Base-by-base conservation (phyloP, 1,284 basidiomycete genomes). In the Trichosporon coremiiforme region DNA sequence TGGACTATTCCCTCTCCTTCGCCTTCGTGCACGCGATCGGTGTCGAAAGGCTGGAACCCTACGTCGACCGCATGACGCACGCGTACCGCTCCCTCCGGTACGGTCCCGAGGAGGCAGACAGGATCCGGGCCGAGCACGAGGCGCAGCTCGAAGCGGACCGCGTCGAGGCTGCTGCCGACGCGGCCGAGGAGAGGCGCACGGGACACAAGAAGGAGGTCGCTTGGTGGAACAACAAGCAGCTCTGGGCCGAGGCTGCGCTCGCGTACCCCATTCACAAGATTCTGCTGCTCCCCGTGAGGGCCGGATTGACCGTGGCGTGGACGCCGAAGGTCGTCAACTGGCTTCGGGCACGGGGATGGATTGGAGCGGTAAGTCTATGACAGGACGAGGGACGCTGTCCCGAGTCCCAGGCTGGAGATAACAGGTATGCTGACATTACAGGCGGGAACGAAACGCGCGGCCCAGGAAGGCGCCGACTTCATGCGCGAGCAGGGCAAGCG, bases 241-340 rank as follows among this genome's bases (percentile, higher is more conserved):
- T 98, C 8, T 95, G 93, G 83, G 94, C 95, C 41, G 97, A 98
- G 88, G 84, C 94, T 53, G 89, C 94, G 0, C 85, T 99, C 71
- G 96, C 97, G 7, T 99, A 95, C 82, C 92, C 92, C 8, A 90
- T 99, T 67, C 96, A 99, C 87, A 99, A 99, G 85, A 97, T 94
- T 0, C 80, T 94, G 0, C 90, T 98, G 78, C 81, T 98, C n/a
- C 96, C 97, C 6, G 82, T 98, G 22, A 85, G 97, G 25, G 89
- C 98, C 0, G 95, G 93, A 0, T 82, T 96, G 72, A 98, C 96
- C 0, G 94, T 93, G 1, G 90, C 90, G 0, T 85, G 94, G 70
- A 97, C 95, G 0, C 95, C 95, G 0, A 87, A 87, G 75, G 84
- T 97, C 29, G 95, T 97, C 3, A 86, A 86, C 33, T 95, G 91